phyloP scores from a whole-genome alignment of 805 yeast species.

The Starmerella powellii region DNA sequence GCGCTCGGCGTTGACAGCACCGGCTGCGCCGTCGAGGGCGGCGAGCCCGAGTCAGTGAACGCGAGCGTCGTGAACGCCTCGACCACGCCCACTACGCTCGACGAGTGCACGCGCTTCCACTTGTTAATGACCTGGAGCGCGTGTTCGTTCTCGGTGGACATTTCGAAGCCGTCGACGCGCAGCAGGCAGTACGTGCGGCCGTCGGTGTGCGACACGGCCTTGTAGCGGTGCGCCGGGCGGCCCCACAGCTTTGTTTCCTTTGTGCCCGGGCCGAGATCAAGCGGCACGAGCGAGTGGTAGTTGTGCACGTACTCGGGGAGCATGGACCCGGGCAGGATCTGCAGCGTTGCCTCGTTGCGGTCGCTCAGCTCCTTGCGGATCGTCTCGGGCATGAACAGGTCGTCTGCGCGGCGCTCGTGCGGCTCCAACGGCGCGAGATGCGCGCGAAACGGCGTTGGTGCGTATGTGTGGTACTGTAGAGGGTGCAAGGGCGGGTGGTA shows the following conservation, averaged over 20 bases:
- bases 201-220: slow-evolving; percentile 65
- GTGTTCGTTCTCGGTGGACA: slow-evolving; percentile 37
- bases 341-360: slow-evolving; percentile 71
- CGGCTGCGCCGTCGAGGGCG: neutral
- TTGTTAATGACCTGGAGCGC: slow-evolving; percentile 48
- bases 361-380: slow-evolving; percentile 58
- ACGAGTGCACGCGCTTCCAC: slow-evolving; percentile 47
- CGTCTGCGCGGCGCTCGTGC: slow-evolving; percentile 57
- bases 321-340: slow-evolving; percentile 45
- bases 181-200: slow-evolving; percentile 69
- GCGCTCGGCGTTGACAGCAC: neutral
- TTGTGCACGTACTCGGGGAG: slow-evolving; percentile 68
- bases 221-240: slow-evolving; percentile 52
- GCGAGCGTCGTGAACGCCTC: slow-evolving; percentile 82
- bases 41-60: slow-evolving; percentile 39
- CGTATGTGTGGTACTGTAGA: slow-evolving; percentile 74
- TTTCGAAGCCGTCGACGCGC: slow-evolving; percentile 50
- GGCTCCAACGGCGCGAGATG: slow-evolving; percentile 39
- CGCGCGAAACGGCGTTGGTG: slow-evolving; percentile 62
- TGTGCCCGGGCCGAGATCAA: slow-evolving; percentile 36
- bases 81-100: slow-evolving; percentile 52
- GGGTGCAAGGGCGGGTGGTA: slow-evolving; percentile 26
- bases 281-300: slow-evolving; percentile 75
- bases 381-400: slow-evolving; percentile 59
- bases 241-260: slow-evolving; percentile 35